Evolutionary conservation across 2,329 filamentous ascomycete genomes (phyloP).

Genomic region (Pestalotiopsis sp.): DNA sequence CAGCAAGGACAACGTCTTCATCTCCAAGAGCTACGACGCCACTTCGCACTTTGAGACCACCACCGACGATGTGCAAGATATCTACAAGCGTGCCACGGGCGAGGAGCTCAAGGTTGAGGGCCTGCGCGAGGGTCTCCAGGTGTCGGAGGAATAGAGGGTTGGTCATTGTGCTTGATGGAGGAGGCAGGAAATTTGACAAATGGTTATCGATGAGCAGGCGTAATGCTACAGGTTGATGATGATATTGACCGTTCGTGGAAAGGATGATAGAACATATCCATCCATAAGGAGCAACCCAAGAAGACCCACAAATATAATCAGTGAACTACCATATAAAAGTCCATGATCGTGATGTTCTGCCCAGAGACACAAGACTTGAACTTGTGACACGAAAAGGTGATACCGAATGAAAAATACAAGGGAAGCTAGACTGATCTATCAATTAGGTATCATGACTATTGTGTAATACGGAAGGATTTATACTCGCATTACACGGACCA

Average conservation of each 20-base stretch:
- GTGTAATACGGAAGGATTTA: too few species aligned
- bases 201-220: neutral
- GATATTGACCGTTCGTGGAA: neutral
- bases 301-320: neutral
- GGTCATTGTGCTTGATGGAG: neutral
- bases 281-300: neutral
- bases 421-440: too few species aligned
- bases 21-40: slow-evolving; percentile 98
- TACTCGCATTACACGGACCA: too few species aligned
- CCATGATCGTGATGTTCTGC: neutral
- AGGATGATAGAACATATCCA: neutral
- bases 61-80: slow-evolving; percentile 89
- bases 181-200: neutral
- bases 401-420: too few species aligned
- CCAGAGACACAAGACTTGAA: neutral
- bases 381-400: too few species aligned
- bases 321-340: neutral
- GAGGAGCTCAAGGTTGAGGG: slow-evolving; percentile 88
- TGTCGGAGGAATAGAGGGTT: slow-evolving; percentile 61
- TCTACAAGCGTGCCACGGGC: slow-evolving; percentile 81
- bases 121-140: slow-evolving; percentile 75
- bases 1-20: slow-evolving; percentile 86
- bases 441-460: too few species aligned
- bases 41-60: slow-evolving; percentile 96
- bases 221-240: neutral